Evolutionary conservation across 1,139 yeast species (phyloP).

Genomic region (Petasospora rhodanensis): DNA sequence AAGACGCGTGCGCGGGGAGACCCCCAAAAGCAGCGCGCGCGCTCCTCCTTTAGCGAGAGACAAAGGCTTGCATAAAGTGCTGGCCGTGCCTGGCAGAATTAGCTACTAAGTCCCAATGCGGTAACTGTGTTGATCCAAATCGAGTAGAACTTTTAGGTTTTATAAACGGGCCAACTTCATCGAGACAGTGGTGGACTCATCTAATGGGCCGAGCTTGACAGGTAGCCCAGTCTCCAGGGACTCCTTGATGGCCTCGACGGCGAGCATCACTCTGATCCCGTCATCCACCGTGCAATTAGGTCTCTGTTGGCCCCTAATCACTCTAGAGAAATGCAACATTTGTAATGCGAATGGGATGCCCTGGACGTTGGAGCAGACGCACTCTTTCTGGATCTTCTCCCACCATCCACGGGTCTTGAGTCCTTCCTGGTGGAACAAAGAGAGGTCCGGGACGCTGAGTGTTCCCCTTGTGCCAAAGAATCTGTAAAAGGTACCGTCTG

Average conservation of each 20-base stretch:
- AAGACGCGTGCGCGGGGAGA: too few species aligned
- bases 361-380: slow-evolving; percentile 3
- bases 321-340: slow-evolving; percentile 13
- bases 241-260: slow-evolving; percentile 13
- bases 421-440: slow-evolving; percentile 12
- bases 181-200: not conserved
- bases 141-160: too few species aligned
- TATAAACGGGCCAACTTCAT: too few species aligned
- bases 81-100: too few species aligned
- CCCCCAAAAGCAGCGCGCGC: too few species aligned
- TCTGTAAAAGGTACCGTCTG: slow-evolving; percentile 17
- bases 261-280: slow-evolving; percentile 16
- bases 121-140: too few species aligned
- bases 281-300: slow-evolving; percentile 15
- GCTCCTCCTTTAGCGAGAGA: too few species aligned
- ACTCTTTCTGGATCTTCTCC: slow-evolving; percentile 9
- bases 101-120: too few species aligned
- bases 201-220: slow-evolving; percentile 4
- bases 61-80: too few species aligned
- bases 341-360: slow-evolving; percentile 17
- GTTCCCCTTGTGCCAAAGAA: slow-evolving; percentile 17
- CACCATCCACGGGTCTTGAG: slow-evolving; percentile 15
- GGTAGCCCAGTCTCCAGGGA: slow-evolving; percentile 13
- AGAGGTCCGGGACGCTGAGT: slow-evolving; percentile 15
- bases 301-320: slow-evolving; percentile 9